A percentile compares a stretch with the other conserved stretches of the same genome.
Evolutionary conservation across 192 early-diverging fungal genomes (phyloP).

Genomic region (Coemansia javaensis): DNA sequence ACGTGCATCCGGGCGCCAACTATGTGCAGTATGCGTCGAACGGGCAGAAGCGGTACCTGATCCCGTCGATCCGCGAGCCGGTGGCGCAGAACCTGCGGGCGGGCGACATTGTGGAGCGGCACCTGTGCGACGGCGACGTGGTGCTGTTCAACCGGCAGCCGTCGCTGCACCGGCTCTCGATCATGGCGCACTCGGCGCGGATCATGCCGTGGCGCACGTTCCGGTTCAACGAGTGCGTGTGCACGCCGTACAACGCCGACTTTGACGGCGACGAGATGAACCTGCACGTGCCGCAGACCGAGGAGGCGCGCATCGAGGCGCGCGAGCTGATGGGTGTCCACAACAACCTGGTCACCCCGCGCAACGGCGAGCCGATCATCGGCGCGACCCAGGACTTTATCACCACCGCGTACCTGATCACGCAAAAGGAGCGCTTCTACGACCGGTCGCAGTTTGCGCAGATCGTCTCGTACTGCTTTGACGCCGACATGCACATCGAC

Average conservation of each 20-base stretch:
- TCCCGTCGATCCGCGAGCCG: conserved; percentile 65
- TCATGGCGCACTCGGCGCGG: conserved; percentile 92
- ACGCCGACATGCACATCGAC: conserved; percentile 78
- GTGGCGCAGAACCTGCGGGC: conserved; percentile 70
- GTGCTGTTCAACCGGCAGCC: conserved; percentile 99
- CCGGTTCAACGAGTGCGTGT: conserved; percentile 99
- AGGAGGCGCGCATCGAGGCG: conserved; percentile 96
- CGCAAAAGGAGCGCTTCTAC: conserved; percentile 92
- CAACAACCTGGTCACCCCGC: conserved; percentile 95
- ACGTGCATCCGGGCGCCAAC: conserved; percentile 90
- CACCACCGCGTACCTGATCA: conserved; percentile 89
- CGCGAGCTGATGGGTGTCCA: conserved; percentile 94
- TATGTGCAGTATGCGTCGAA: conserved; percentile 61
- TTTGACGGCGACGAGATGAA: conserved; percentile 99
- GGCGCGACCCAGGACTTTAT: conserved; percentile 99
- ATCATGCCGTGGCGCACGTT: conserved; percentile 96
- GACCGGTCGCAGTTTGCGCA: conserved; percentile 89
- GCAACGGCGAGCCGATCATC: conserved; percentile 97
- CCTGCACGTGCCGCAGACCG: conserved; percentile 97
- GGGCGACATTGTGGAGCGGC: conserved; percentile 95
- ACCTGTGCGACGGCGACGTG: conserved; percentile 88
- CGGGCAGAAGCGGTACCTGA: conserved; percentile 62
- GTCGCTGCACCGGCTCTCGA: conserved; percentile 91
- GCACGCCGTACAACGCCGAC: conserved; percentile 98
- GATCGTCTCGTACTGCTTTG: conserved; percentile 87